These are phyloP conservation scores for Suillus brevipes DNA, from an alignment of 768 basidiomycete species.

Conservation along the genomic window DNA sequence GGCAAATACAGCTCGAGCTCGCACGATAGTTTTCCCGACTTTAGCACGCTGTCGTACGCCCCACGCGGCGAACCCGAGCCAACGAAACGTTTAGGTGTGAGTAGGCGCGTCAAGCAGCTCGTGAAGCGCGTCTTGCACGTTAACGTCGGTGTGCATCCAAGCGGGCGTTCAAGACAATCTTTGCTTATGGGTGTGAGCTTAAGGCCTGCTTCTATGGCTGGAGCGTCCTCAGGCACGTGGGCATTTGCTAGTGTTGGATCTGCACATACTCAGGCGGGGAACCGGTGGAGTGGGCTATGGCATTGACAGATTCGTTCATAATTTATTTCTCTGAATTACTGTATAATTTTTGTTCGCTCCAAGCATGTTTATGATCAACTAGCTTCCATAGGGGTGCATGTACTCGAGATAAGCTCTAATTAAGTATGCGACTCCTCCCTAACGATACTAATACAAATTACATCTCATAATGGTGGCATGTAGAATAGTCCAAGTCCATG, in stretches of 20 bases:
- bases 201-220: constrained; percentile 1
- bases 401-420: not conserved
- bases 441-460: constrained; percentile 5
- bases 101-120: constrained; percentile 24
- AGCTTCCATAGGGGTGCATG: not conserved
- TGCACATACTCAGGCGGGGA: constrained; percentile 4
- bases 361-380: not conserved
- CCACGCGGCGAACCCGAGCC: constrained; percentile 3
- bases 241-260: constrained; percentile 19
- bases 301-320: constrained; percentile 4
- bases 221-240: constrained; percentile 20
- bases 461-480: not conserved
- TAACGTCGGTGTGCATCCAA: constrained; percentile 7
- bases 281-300: constrained; percentile 28
- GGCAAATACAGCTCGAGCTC: constrained; percentile 4
- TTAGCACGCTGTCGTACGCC: constrained; percentile 15
- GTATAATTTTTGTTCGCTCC: not conserved
- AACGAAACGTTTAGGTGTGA: constrained; percentile 17
- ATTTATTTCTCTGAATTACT: not conserved
- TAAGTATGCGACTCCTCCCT: not conserved
- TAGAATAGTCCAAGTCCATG: constrained; percentile 2
- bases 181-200: constrained; percentile 7
- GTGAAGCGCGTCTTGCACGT: constrained; percentile 23
- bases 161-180: constrained; percentile 6
- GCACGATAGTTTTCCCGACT: constrained; percentile 15